These are phyloP conservation scores for Prunus armeniaca DNA, from an alignment of 306 rosid genomes.

Conservation along the genomic window DNA sequence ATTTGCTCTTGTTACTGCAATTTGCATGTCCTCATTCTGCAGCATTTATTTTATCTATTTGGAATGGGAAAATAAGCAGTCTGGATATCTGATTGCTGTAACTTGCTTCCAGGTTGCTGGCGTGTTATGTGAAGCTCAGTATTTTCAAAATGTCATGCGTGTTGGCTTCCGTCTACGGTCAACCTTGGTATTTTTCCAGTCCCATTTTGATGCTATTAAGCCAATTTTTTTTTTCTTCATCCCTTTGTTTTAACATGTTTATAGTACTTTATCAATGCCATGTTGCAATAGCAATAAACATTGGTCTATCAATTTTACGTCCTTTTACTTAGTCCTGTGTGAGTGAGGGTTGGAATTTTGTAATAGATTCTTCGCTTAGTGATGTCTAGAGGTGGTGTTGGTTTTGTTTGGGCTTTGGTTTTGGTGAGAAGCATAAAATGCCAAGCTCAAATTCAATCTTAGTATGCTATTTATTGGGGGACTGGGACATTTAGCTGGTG, in stretches of 20 bases:
- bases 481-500: background rate
- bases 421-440: background rate
- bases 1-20: too few relatives aligned
- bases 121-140: conserved; percentile 90
- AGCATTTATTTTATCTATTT: background rate
- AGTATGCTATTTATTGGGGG: background rate
- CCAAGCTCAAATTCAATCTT: background rate
- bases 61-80: background rate
- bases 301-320: background rate
- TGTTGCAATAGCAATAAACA: background rate
- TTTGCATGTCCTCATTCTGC: background rate
- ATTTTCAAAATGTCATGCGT: conserved; percentile 97
- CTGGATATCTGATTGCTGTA: conserved; percentile 20
- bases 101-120: conserved; percentile 54
- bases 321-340: background rate
- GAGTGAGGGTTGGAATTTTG: background rate
- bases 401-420: background rate
- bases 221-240: background rate
- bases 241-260: background rate
- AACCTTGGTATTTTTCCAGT: conserved; percentile 59
- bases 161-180: conserved; percentile 81
- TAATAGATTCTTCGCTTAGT: background rate
- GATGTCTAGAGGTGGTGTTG: background rate
- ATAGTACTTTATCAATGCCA: background rate
- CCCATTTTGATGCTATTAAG: background rate